Percentiles rank a stretch among this genome's conserved stretches.
These are phyloP conservation scores for Pholiota microspora DNA, from an alignment of 768 basidiomycete species.

Conservation along the genomic window DNA sequence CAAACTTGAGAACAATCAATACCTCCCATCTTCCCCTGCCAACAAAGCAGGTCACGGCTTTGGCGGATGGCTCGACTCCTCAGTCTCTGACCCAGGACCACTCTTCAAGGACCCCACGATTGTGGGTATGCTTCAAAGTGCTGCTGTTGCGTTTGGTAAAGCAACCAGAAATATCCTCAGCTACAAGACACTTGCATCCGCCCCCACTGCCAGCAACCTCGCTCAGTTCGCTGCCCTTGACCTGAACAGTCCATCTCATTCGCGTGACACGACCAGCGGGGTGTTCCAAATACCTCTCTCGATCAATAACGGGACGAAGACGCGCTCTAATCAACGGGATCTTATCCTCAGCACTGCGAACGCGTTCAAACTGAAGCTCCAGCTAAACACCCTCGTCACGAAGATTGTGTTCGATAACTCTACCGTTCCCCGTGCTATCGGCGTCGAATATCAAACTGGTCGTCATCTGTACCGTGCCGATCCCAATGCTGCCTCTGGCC, in stretches of 20 bases:
- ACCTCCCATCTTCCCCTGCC: neutral
- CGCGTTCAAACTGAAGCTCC: conserved; percentile 50
- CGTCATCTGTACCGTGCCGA: conserved; percentile 3
- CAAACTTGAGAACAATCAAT: conserved; percentile 8
- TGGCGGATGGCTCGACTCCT: conserved; percentile 5
- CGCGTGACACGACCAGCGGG: conserved; percentile 5
- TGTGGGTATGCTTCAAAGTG: conserved; percentile 3
- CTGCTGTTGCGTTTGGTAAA: neutral
- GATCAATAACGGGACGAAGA: conserved; percentile 2
- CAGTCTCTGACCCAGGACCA: conserved; percentile 2
- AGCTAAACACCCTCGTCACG: conserved; percentile 58
- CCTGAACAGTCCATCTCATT: neutral
- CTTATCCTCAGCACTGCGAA: conserved; percentile 5
- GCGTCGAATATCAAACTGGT: conserved; percentile 35
- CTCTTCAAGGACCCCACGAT: conserved; percentile 5
- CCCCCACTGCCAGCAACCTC: neutral
- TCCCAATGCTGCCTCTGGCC: neutral
- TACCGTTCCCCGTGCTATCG: conserved; percentile 30
- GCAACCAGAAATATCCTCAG: neutral
- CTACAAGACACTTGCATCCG: neutral
- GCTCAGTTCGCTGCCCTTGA: neutral
- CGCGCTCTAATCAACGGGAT: conserved; percentile 6
- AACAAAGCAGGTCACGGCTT: conserved; percentile 6
- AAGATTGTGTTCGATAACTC: conserved; percentile 47
- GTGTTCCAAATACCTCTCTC: conserved; percentile 9